Evolutionary conservation across 257 asterid genomes (phyloP).

Genomic region (Cinchona pubescens): DNA sequence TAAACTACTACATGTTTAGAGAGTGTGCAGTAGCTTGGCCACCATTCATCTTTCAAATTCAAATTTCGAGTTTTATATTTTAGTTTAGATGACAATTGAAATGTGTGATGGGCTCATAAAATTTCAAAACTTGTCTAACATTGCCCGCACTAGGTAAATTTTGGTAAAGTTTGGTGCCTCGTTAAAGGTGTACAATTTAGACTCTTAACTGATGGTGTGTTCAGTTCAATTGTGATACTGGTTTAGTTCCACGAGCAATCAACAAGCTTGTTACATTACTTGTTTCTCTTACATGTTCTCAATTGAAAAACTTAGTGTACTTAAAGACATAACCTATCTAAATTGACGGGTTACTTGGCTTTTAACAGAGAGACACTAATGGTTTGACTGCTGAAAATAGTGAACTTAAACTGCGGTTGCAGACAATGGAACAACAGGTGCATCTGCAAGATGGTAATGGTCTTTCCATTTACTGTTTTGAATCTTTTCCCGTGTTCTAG

Average conservation of each 20-base stretch:
- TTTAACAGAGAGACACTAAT: slow-evolving; percentile 80
- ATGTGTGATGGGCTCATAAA: background rate
- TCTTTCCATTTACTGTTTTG: background rate
- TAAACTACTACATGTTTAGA: too few species aligned
- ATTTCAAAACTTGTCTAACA: background rate
- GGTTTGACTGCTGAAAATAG: slow-evolving; percentile 84
- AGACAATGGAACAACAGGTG: slow-evolving; percentile 92
- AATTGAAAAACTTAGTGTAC: background rate
- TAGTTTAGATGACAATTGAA: background rate
- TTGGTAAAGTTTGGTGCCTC: background rate
- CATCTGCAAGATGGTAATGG: slow-evolving; percentile 89
- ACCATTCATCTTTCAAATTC: background rate
- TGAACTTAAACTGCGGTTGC: slow-evolving; percentile 88
- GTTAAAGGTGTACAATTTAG: too few species aligned
- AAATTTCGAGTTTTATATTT: background rate
- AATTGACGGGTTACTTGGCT: slow-evolving; percentile 1
- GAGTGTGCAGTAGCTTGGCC: background rate
- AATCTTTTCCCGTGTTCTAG: background rate
- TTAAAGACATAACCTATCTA: background rate
- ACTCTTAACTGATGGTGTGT: background rate
- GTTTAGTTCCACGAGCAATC: background rate
- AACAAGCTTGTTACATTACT: background rate
- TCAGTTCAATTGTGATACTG: background rate
- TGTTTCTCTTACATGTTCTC: background rate
- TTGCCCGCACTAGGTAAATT: background rate